Percentiles rank a stretch among this genome's conserved stretches.
These are phyloP conservation scores for Phytophthora hibernalis DNA, from an alignment of 352 stramenopile genomes.

Conservation along the genomic window DNA sequence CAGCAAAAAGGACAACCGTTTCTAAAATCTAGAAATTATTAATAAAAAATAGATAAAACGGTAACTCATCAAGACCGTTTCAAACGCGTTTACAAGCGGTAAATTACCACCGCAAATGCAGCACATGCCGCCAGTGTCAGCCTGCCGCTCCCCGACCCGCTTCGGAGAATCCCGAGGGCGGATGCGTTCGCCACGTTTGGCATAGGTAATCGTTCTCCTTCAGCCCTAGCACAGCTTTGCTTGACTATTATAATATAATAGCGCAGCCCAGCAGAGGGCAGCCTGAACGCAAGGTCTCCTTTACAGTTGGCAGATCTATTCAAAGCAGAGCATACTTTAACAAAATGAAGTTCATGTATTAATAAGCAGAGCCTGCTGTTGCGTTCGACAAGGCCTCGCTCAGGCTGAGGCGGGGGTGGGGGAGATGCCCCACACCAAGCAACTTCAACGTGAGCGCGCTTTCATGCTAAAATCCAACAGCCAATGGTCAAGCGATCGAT, in stretches of 20 bases:
- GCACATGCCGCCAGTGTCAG: not conserved
- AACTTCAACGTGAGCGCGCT: slow-evolving; percentile 26
- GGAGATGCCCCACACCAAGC: slow-evolving; percentile 1
- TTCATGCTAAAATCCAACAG: too few relatives aligned
- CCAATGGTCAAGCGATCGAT: not conserved
- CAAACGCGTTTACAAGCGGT: not conserved
- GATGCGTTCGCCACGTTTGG: not conserved
- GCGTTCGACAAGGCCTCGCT: not conserved
- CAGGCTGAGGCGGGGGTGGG: slow-evolving; percentile 23
- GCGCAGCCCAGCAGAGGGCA: not conserved
- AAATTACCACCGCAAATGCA: not conserved
- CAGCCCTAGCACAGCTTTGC: not conserved
- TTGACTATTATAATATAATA: not conserved
- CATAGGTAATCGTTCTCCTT: slow-evolving; percentile 4
- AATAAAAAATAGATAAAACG: not conserved
- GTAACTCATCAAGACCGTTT: not conserved
- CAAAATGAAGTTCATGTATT: too few relatives aligned
- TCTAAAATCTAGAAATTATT: not conserved
- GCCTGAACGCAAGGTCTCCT: not conserved
- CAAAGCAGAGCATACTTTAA: too few relatives aligned
- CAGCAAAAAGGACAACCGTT: not conserved
- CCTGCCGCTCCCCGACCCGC: not conserved
- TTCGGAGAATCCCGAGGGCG: not conserved
- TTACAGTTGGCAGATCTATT: not conserved
- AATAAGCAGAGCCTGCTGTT: not conserved